Conservation (phyloP, 106 monocot species). For the Apostasia shenzhenica region DNA sequence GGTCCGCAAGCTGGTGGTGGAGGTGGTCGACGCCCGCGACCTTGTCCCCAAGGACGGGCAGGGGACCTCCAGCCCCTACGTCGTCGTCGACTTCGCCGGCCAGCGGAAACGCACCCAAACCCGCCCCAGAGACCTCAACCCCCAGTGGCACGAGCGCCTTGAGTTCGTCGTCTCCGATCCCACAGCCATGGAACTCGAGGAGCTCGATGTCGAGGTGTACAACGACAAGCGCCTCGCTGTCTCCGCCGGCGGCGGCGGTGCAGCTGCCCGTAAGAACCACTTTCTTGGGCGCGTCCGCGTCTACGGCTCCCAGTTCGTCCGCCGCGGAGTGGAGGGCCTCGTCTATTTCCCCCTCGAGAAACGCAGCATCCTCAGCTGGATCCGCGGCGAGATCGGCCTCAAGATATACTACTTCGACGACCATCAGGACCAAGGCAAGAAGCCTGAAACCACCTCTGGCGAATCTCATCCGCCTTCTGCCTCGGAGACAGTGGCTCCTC, state of each 20-base stretch:
- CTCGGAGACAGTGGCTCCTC: background rate
- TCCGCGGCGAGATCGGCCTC: constrained; percentile 87
- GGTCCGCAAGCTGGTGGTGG: constrained; percentile 62
- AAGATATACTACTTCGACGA: constrained; percentile 85
- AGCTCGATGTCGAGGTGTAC: constrained; percentile 81
- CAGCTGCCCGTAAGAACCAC: constrained; percentile 50
- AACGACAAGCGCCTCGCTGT: constrained; percentile 46
- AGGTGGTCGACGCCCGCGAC: constrained; percentile 82
- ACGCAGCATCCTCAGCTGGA: constrained; percentile 70
- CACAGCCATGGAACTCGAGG: constrained; percentile 53
- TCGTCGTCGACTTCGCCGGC: constrained; percentile 79
- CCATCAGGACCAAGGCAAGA: background rate
- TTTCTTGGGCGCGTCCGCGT: constrained; percentile 84
- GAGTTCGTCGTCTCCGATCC: constrained; percentile 80
- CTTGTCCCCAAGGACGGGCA: constrained; percentile 92
- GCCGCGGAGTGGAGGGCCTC: constrained; percentile 70
- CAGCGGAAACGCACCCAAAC: constrained; percentile 88
- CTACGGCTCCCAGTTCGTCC: constrained; percentile 71
- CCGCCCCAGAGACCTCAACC: constrained; percentile 56
- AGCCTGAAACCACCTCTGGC: constrained; percentile 1
- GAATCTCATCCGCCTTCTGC: constrained; percentile 2
- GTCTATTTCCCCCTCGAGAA: constrained; percentile 93
- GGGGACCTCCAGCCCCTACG: constrained; percentile 79
- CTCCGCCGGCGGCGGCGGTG: constrained; percentile 4
- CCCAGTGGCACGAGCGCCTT: constrained; percentile 74